phyloP scores from a whole-genome alignment of 768 basidiomycete genomes.

The Lactarius hatsudake region DNA sequence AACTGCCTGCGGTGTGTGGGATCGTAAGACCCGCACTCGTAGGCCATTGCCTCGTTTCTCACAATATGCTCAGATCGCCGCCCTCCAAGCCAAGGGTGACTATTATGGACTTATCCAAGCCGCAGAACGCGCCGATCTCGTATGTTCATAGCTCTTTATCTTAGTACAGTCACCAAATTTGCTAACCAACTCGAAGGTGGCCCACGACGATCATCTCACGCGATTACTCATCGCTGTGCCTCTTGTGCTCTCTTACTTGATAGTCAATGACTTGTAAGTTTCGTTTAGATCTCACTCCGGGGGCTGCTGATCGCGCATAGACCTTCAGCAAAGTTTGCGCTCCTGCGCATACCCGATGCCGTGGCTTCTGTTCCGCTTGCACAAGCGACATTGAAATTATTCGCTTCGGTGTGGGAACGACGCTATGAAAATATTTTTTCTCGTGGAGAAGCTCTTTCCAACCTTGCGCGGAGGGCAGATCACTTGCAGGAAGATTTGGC shows the following conservation, averaged over 20 bases:
- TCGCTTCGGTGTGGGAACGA: constrained; percentile 51
- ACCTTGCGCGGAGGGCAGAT: constrained; percentile 42
- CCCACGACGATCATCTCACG: constrained; percentile 28
- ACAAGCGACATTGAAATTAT: constrained; percentile 46
- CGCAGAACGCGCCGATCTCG: constrained; percentile 55
- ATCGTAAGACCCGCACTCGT: constrained; percentile 8
- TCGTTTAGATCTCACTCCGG: neutral
- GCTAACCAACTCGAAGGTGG: constrained; percentile 25
- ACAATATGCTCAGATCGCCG: constrained; percentile 23
- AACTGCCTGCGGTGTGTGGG: constrained; percentile 21
- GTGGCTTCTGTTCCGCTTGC: constrained; percentile 45
- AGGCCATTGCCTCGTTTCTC: neutral
- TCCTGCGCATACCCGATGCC: constrained; percentile 53
- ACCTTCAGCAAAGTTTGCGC: constrained; percentile 55
- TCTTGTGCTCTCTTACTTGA: constrained; percentile 63
- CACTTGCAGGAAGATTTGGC: constrained; percentile 48
- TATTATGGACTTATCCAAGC: constrained; percentile 42
- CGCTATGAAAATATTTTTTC: constrained; percentile 55
- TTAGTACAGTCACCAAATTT: constrained; percentile 3
- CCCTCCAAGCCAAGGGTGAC: constrained; percentile 45
- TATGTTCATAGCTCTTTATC: constrained; percentile 34
- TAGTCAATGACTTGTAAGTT: constrained; percentile 59
- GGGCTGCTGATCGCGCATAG: constrained; percentile 38
- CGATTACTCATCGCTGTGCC: constrained; percentile 53
- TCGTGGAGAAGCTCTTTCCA: constrained; percentile 43